Evolutionary conservation across 805 yeast species (phyloP).

Genomic region (Candida vartiovaarae): DNA sequence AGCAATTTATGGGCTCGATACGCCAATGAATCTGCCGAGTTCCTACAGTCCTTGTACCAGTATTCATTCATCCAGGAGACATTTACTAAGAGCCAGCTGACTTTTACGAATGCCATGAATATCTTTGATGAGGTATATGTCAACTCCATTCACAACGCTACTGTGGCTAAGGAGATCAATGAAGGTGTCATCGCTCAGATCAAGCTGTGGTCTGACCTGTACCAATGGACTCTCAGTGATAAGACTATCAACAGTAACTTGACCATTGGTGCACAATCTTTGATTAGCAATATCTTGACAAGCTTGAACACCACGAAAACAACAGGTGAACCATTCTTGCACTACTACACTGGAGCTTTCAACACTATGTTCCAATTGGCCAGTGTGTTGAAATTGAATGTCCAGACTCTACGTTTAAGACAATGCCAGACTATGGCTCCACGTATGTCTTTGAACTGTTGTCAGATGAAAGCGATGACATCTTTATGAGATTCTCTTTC

Average conservation of each 20-base stretch:
- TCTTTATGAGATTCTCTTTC: conserved; percentile 37
- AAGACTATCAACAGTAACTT: conserved; percentile 21
- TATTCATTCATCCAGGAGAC: conserved; percentile 21
- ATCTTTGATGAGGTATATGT: conserved; percentile 36
- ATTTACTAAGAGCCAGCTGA: conserved; percentile 24
- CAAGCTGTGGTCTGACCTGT: conserved; percentile 31
- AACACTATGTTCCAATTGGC: conserved; percentile 36
- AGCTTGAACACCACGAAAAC: conserved; percentile 32
- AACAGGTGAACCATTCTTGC: conserved; percentile 30
- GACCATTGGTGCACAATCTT: conserved; percentile 36
- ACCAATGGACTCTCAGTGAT: conserved; percentile 31
- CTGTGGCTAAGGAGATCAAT: conserved; percentile 28
- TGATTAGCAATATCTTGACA: conserved; percentile 29
- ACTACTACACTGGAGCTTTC: conserved; percentile 39
- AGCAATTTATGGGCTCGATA: conserved; percentile 25
- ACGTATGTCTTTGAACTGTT: conserved; percentile 39
- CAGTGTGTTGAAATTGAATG: conserved; percentile 29
- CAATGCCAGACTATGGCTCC: conserved; percentile 41
- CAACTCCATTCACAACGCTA: conserved; percentile 34
- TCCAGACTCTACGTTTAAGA: conserved; percentile 32
- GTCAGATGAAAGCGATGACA: conserved; percentile 15
- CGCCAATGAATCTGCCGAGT: conserved; percentile 29
- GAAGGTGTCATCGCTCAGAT: conserved; percentile 26
- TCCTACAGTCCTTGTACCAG: conserved; percentile 30
- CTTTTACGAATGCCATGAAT: conserved; percentile 32